Percentiles rank a stretch among this genome's conserved stretches.
Conservation (phyloP, 2,329 filamentous ascomycete genomes). For the Harringtonia aguacate region DNA sequence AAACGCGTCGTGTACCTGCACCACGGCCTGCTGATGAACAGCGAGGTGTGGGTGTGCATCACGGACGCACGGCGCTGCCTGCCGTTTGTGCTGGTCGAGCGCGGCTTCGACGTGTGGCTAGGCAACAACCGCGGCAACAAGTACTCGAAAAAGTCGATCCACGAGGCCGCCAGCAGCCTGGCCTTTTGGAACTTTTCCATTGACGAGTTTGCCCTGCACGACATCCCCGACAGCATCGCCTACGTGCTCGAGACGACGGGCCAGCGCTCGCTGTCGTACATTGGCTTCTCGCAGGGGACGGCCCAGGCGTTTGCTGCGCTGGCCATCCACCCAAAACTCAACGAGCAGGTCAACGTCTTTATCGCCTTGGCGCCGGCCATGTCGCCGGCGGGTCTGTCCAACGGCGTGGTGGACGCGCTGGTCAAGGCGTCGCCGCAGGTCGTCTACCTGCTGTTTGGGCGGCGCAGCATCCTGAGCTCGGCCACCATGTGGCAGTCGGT, state of each 20-base stretch:
- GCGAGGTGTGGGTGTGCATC: conserved; percentile 93
- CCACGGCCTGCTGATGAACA: conserved; percentile 96
- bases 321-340: conserved; percentile 83
- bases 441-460: conserved; percentile 84
- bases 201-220: conserved; percentile 94
- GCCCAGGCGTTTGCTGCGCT: conserved; percentile 92
- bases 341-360: conserved; percentile 89
- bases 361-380: conserved; percentile 93
- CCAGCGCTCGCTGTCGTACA: conserved; percentile 80
- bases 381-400: conserved; percentile 84
- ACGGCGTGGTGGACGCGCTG: conserved; percentile 82
- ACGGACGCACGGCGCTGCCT: conserved; percentile 79
- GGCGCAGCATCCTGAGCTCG: conserved; percentile 81
- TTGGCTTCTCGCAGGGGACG: conserved; percentile 95
- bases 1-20: conserved; percentile 92
- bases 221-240: conserved; percentile 88
- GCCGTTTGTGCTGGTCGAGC: conserved; percentile 80
- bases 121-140: conserved; percentile 99
- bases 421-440: conserved; percentile 90
- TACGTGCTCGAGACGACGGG: conserved; percentile 81
- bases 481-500: conserved; percentile 97
- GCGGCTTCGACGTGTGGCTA: conserved; percentile 93
- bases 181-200: conserved; percentile 98
- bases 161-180: conserved; percentile 59
- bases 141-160: conserved; percentile 90